phyloP scores from a whole-genome alignment of 2,329 filamentous ascomycete genomes.

The Colletotrichum musicola region DNA sequence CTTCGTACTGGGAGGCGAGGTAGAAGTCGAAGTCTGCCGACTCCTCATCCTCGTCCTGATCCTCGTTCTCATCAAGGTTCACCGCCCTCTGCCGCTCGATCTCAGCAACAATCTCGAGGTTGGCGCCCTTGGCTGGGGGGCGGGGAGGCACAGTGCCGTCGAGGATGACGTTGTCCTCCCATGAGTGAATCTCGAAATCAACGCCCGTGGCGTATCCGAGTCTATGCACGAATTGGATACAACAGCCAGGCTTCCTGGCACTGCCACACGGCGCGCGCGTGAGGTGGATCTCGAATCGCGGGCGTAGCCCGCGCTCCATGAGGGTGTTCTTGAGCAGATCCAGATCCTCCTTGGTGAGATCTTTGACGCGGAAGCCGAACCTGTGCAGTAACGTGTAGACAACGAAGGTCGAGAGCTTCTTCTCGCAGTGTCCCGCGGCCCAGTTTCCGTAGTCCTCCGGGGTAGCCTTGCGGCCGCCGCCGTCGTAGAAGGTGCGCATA shows the following conservation, averaged over 20 bases:
- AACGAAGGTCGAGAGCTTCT: constrained; percentile 53
- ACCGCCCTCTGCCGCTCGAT: neutral
- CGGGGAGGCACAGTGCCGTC: neutral
- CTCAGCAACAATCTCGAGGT: neutral
- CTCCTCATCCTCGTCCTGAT: neutral
- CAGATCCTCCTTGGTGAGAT: neutral
- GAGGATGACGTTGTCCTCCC: constrained; percentile 10
- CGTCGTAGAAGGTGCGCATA: constrained; percentile 48
- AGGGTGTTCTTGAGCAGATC: neutral
- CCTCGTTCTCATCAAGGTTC: neutral
- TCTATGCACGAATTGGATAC: neutral
- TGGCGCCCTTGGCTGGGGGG: neutral
- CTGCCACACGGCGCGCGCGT: constrained; percentile 10
- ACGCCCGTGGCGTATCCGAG: neutral
- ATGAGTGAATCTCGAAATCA: constrained; percentile 10
- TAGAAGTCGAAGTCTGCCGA: neutral
- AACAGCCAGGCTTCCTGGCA: neutral
- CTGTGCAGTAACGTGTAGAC: constrained; percentile 45
- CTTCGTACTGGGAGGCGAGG: fast-evolving
- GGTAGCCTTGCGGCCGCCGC: neutral
- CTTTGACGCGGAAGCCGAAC: neutral
- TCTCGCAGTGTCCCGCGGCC: constrained; percentile 53
- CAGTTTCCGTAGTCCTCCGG: constrained; percentile 27
- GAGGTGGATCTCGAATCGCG: constrained; percentile 1
- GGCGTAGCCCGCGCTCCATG: fast-evolving